A percentile compares a stretch with the other conserved stretches of the same genome.
These are phyloP conservation scores for Cyclocybe aegerita DNA, from an alignment of 768 basidiomycete genomes.

Conservation along the genomic window DNA sequence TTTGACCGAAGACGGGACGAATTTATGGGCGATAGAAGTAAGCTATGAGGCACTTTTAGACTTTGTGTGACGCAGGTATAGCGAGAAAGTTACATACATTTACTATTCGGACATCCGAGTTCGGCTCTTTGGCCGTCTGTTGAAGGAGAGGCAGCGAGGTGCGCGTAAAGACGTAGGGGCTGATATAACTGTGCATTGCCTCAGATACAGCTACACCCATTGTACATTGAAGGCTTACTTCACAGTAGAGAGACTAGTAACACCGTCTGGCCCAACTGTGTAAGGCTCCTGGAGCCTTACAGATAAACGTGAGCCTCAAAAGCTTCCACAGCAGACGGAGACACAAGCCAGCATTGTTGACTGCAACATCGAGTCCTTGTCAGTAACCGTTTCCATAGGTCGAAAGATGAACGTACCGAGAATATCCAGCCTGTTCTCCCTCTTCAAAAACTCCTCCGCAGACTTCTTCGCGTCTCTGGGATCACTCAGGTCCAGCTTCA, in stretches of 20 bases:
- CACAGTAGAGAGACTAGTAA: not conserved
- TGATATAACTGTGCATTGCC: constrained; percentile 36
- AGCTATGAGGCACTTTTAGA: not conserved
- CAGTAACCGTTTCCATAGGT: not conserved
- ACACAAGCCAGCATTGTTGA: constrained; percentile 27
- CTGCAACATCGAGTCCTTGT: constrained; percentile 3
- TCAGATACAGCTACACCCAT: not conserved
- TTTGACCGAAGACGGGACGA: constrained; percentile 1
- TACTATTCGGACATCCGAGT: constrained; percentile 53
- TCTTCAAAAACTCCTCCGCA: constrained; percentile 41
- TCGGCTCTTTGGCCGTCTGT: constrained; percentile 38
- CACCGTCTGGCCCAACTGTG: constrained; percentile 9
- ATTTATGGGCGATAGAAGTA: constrained; percentile 5
- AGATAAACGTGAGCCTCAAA: not conserved
- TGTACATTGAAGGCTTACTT: constrained; percentile 5
- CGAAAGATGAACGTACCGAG: constrained; percentile 6
- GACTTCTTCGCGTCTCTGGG: constrained; percentile 22
- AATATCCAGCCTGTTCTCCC: constrained; percentile 34
- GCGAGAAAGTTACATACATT: constrained; percentile 1
- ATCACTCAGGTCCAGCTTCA: constrained; percentile 44
- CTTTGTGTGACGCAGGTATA: too few relatives aligned
- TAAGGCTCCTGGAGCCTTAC: not conserved
- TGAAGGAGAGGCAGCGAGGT: constrained; percentile 47
- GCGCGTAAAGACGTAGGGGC: constrained; percentile 45
- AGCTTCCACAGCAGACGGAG: not conserved